Evolutionary conservation across 257 asterid genomes (phyloP), one percentile per base, ranked within the genome.

Genomic region (Henckelia pumila): DNA sequence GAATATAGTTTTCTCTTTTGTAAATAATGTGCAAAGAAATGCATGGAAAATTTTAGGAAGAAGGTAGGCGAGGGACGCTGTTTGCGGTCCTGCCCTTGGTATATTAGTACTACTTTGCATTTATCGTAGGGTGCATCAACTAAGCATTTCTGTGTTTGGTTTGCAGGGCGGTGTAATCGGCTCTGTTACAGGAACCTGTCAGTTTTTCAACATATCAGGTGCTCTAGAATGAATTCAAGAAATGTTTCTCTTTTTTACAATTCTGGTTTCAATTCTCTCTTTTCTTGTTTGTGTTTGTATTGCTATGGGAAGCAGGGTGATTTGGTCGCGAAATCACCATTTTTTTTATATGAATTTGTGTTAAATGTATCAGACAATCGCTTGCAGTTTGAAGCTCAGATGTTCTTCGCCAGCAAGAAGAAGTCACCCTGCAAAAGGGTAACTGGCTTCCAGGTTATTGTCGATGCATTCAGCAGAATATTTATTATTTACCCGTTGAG

Each of bases 151-250:
- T 72, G 72, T 66, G 44, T 66, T 68, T 75, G 72, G 44, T 57
- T 9, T 72, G 26, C 79, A 95, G 99, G 94, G 94, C 40, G 95
- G 98, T 37, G 76, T 91, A 59, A 70, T 91, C 66, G 98, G 99
- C 74, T 83, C 84, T 50, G 73, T 91, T 78, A 65, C 88, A 1
- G 98, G 98, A 55, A 73, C 78, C 62, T 95, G 97, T 55, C 86
- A 82, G 35, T 82, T 82, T 71, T 95, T 95, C 55, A 86, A 67
- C 69, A 23, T 79, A 73, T 81, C 94, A 80, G 99, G 97, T 90
- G 75, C 59, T 14, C 44, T 17, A 49, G 68, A 44, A 37, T 64
- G 47, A 64, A 71, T 44, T 67, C 63, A 14, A 64, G 25, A 47
- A 14, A 63, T 29, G 23, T 22, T 59, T 28, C 55, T 33, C 65